Evolutionary conservation across 169 alveolate genomes (phyloP).

Genomic region (Cryptosporidium tyzzeri): DNA sequence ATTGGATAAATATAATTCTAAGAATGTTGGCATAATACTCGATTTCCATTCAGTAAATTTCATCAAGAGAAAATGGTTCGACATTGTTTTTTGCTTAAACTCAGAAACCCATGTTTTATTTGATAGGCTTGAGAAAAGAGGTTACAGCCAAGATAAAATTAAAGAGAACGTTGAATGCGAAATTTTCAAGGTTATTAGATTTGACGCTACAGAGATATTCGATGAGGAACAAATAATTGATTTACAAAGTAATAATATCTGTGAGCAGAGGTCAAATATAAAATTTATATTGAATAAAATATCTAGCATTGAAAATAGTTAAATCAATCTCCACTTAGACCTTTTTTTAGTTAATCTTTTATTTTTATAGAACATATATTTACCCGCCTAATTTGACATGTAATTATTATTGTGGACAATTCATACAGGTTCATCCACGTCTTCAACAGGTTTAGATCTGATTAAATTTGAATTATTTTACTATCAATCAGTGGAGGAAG

Average conservation of each 20-base stretch:
- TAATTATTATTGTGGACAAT: constrained; percentile 60
- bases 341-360: background rate
- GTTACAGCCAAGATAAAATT: constrained; percentile 80
- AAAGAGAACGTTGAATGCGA: constrained; percentile 84
- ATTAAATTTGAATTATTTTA: constrained; percentile 8
- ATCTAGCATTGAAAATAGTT: background rate
- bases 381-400: constrained; percentile 65
- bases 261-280: constrained; percentile 80
- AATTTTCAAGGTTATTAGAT: constrained; percentile 82
- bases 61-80: constrained; percentile 80
- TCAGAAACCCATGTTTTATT: constrained; percentile 80
- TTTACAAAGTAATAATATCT: constrained; percentile 77
- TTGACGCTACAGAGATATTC: constrained; percentile 79
- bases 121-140: constrained; percentile 82
- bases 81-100: constrained; percentile 79
- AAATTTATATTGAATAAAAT: constrained; percentile 70
- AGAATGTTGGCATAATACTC: constrained; percentile 78
- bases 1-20: constrained; percentile 57
- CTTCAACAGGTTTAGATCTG: constrained; percentile 66
- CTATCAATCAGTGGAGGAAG: constrained; percentile 1
- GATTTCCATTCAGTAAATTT: constrained; percentile 83
- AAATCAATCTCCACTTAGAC: background rate
- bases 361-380: background rate
- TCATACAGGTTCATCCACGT: constrained; percentile 59
- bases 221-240: constrained; percentile 75